Conservation (phyloP, 2,329 filamentous ascomycete species). For the Phyllosticta paracitricarpa region DNA sequence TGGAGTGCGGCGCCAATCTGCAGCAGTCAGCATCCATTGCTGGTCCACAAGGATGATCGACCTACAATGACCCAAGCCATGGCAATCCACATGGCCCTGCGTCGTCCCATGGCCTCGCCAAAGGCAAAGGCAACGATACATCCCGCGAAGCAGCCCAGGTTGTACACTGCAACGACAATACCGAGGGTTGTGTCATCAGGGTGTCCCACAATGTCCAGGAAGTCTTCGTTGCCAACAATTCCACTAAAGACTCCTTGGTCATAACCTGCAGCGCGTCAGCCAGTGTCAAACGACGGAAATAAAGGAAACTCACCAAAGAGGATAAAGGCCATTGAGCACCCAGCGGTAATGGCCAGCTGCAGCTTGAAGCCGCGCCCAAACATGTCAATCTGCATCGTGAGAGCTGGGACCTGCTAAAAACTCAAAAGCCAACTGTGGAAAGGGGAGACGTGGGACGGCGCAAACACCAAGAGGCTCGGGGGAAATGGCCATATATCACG, state of each 20-base stretch:
- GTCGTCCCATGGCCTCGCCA: conserved; percentile 33
- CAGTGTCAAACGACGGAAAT: not conserved
- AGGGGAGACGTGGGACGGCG: too few species aligned
- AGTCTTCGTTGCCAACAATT: conserved; percentile 30
- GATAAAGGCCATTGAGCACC: conserved; percentile 8
- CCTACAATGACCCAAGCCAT: conserved; percentile 10
- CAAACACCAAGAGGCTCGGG: not conserved
- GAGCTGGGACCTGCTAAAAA: not conserved
- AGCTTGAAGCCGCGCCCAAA: conserved; percentile 8
- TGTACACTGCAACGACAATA: conserved; percentile 42
- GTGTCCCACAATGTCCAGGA: conserved; percentile 25
- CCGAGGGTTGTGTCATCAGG: conserved; percentile 34
- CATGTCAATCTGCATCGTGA: conserved; percentile 6
- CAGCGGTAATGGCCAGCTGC: conserved; percentile 9
- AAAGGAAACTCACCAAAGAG: not conserved
- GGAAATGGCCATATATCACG: not conserved
- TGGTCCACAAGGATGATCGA: not conserved
- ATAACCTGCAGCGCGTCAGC: conserved; percentile 1
- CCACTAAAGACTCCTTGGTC: conserved; percentile 29
- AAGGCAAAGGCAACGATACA: conserved; percentile 28
- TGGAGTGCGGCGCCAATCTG: conserved; percentile 7
- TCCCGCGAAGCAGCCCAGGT: conserved; percentile 36
- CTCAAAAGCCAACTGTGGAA: not conserved
- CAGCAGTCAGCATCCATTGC: not conserved
- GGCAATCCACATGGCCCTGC: conserved; percentile 27